Evolutionary conservation across 1,284 basidiomycete species (phyloP).

Genomic region (Cryptococcus sp.): DNA sequence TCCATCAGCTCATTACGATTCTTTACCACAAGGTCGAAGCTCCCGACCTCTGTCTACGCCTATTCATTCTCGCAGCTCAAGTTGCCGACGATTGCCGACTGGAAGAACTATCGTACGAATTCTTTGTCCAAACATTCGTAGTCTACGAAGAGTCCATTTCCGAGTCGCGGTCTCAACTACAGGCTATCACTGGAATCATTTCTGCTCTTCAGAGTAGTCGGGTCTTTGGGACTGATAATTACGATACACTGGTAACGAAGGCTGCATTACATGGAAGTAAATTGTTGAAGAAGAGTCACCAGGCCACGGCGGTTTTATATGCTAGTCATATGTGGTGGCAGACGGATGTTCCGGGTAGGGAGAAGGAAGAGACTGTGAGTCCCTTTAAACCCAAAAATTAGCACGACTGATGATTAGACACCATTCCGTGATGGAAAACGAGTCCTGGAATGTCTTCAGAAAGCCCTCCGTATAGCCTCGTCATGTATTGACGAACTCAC

Average conservation of each 20-base stretch:
- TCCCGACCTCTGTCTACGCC: slow-evolving; percentile 77
- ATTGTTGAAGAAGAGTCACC: slow-evolving; percentile 91
- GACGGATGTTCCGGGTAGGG: slow-evolving; percentile 54
- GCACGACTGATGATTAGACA: slow-evolving; percentile 55
- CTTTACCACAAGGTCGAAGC: slow-evolving; percentile 87
- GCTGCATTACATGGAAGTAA: slow-evolving; percentile 90
- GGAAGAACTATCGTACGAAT: slow-evolving; percentile 89
- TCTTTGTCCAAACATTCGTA: slow-evolving; percentile 91
- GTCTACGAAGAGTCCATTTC: slow-evolving; percentile 95
- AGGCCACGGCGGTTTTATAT: slow-evolving; percentile 85
- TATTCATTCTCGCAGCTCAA: slow-evolving; percentile 91
- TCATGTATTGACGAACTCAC: slow-evolving; percentile 92
- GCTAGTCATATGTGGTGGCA: slow-evolving; percentile 98
- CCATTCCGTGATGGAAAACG: slow-evolving; percentile 91
- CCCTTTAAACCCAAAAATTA: background rate
- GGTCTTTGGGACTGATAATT: slow-evolving; percentile 86
- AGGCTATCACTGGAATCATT: slow-evolving; percentile 88
- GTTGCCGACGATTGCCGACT: slow-evolving; percentile 87
- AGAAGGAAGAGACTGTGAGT: slow-evolving; percentile 52
- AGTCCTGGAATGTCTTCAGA: slow-evolving; percentile 90
- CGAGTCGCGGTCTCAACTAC: slow-evolving; percentile 83
- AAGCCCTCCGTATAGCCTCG: slow-evolving; percentile 86
- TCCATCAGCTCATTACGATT: slow-evolving; percentile 83
- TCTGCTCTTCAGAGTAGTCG: slow-evolving; percentile 75
- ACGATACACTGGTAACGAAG: slow-evolving; percentile 92